Percentiles rank a stretch among this genome's conserved stretches.
These are phyloP conservation scores for Rubia yunnanensis DNA, from an alignment of 257 asterid species.

Conservation along the genomic window DNA sequence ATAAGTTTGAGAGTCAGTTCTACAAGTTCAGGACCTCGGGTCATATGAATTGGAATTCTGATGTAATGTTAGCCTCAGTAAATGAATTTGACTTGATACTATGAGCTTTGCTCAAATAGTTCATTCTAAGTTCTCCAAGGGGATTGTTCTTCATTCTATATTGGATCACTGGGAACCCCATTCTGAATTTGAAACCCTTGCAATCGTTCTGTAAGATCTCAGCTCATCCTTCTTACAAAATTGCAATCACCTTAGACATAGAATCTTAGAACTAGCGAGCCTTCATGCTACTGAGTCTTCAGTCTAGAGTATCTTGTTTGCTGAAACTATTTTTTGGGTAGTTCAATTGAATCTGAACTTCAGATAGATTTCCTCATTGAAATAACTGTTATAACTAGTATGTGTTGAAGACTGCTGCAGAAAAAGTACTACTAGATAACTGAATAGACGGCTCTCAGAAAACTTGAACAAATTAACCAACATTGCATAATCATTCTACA, in stretches of 20 bases:
- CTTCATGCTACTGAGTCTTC: conserved; percentile 3
- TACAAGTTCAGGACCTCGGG: background rate
- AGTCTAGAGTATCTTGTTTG: background rate
- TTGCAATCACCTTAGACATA: background rate
- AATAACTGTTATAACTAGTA: background rate
- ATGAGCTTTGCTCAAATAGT: background rate
- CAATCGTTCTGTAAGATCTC: background rate
- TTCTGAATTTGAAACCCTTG: background rate
- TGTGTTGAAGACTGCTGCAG: background rate
- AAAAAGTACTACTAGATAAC: background rate
- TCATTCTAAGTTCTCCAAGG: background rate
- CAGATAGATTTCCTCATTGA: background rate
- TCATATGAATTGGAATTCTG: background rate
- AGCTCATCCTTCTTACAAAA: background rate
- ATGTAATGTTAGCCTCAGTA: background rate
- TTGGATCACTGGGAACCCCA: background rate
- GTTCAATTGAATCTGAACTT: background rate
- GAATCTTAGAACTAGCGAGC: background rate
- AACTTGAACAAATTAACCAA: background rate
- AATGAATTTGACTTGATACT: background rate
- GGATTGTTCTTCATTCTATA: background rate
- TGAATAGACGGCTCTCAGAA: background rate
- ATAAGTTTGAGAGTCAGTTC: background rate
- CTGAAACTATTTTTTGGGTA: background rate
- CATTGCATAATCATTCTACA: background rate